Evolutionary conservation across 148 eudicot genomes (phyloP).

Genomic region (Chenopodium berlandieri): DNA sequence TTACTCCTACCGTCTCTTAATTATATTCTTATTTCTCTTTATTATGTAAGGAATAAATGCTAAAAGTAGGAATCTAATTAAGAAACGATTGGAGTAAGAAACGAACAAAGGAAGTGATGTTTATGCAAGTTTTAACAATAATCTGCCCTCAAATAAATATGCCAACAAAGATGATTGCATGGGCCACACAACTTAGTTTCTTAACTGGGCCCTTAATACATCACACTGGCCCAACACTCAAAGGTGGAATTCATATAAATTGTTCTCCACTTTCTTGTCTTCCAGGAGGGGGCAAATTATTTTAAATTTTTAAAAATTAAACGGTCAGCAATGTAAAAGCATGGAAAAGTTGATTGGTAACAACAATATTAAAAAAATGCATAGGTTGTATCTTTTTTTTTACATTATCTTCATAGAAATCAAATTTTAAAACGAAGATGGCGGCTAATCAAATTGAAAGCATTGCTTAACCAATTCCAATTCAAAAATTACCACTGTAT

Average conservation of each 20-base stretch:
- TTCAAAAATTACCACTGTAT: neutral
- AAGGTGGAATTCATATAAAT: neutral
- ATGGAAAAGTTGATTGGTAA: neutral
- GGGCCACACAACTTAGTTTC: slow-evolving; percentile 8
- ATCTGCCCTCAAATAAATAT: no score
- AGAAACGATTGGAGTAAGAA: no score
- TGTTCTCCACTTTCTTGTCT: slow-evolving; percentile 7
- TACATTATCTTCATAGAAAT: neutral
- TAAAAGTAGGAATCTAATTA: no score
- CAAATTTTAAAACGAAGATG: slow-evolving; percentile 13
- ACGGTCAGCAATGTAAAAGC: neutral
- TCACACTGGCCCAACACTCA: slow-evolving; percentile 10
- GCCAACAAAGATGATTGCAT: slow-evolving; percentile 2
- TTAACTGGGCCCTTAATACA: neutral
- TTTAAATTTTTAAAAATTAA: slow-evolving; percentile 4
- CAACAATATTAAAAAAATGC: neutral
- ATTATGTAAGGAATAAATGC: no score
- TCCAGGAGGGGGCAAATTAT: neutral
- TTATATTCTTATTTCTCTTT: no score
- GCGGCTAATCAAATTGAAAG: slow-evolving; percentile 7
- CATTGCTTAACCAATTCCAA: neutral
- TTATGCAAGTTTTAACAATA: no score
- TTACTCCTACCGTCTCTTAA: no score
- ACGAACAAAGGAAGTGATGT: no score
- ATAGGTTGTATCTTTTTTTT: neutral